Evolutionary conservation across 2,329 filamentous ascomycete genomes (phyloP).

Genomic region (Phialocephala subalpina): DNA sequence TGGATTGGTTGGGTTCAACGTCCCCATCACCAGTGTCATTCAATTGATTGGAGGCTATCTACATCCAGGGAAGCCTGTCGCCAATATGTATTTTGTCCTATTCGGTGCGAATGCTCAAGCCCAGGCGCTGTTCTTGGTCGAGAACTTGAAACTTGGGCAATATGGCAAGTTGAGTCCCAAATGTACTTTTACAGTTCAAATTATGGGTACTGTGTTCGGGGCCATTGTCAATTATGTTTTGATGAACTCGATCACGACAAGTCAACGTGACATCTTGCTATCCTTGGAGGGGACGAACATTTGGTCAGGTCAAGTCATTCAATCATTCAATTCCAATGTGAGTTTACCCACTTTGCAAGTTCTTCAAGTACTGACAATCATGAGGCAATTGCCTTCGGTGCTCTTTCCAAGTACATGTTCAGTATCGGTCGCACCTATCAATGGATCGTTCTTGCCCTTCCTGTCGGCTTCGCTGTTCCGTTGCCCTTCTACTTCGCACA

Average conservation of each 20-base stretch:
- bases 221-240: conserved; percentile 54
- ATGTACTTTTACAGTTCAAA: conserved; percentile 52
- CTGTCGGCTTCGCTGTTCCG: conserved; percentile 52
- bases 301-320: conserved; percentile 55
- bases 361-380: not conserved
- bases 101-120: conserved; percentile 43
- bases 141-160: conserved; percentile 48
- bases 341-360: not conserved
- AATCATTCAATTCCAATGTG: conserved; percentile 51
- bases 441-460: conserved; percentile 49
- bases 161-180: conserved; percentile 47
- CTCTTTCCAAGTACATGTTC: conserved; percentile 53
- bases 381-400: conserved; percentile 47
- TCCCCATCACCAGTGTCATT: conserved; percentile 49
- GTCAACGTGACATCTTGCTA: conserved; percentile 50
- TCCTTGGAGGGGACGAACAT: conserved; percentile 53
- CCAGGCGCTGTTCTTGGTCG: conserved; percentile 42
- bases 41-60: conserved; percentile 58
- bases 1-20: conserved; percentile 51
- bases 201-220: conserved; percentile 50
- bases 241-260: conserved; percentile 52
- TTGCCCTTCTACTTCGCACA: conserved; percentile 49
- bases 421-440: conserved; percentile 48
- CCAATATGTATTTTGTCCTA: conserved; percentile 51
- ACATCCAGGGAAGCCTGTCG: conserved; percentile 48